phyloP scores from a whole-genome alignment of 805 yeast genomes.

The Candida easanensis region DNA sequence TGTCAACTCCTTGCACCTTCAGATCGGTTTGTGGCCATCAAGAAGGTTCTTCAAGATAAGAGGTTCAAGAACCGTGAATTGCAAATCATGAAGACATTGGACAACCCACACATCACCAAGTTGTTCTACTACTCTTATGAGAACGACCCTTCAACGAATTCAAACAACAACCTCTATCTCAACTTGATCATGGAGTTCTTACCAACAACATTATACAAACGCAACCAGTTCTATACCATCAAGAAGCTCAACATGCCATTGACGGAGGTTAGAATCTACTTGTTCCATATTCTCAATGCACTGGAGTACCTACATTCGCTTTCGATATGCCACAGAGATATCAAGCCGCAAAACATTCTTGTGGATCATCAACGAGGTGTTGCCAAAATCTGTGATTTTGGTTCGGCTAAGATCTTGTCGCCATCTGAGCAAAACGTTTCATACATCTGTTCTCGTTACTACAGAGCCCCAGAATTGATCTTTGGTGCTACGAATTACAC shows the following conservation, averaged over 20 bases:
- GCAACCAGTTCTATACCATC: slow-evolving; percentile 79
- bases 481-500: slow-evolving; percentile 97
- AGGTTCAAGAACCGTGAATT: slow-evolving; percentile 92
- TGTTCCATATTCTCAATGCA: slow-evolving; percentile 74
- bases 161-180: slow-evolving; percentile 65
- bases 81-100: slow-evolving; percentile 88
- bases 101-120: slow-evolving; percentile 85
- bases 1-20: slow-evolving; percentile 73
- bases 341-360: slow-evolving; percentile 84
- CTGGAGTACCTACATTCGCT: slow-evolving; percentile 77
- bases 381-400: slow-evolving; percentile 93
- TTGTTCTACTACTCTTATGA: slow-evolving; percentile 86
- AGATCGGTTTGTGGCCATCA: slow-evolving; percentile 78
- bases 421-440: slow-evolving; percentile 94
- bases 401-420: slow-evolving; percentile 86
- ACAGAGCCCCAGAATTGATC: slow-evolving; percentile 95
- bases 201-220: slow-evolving; percentile 94
- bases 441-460: slow-evolving; percentile 93
- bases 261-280: slow-evolving; percentile 81
- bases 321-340: slow-evolving; percentile 86
- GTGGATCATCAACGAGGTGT: slow-evolving; percentile 84
- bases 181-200: slow-evolving; percentile 88
- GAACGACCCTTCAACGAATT: slow-evolving; percentile 43
- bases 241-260: slow-evolving; percentile 80
- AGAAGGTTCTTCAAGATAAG: slow-evolving; percentile 93